Base-by-base conservation (phyloP, 352 stramenopile species). In the Phytopythium montanum region DNA sequence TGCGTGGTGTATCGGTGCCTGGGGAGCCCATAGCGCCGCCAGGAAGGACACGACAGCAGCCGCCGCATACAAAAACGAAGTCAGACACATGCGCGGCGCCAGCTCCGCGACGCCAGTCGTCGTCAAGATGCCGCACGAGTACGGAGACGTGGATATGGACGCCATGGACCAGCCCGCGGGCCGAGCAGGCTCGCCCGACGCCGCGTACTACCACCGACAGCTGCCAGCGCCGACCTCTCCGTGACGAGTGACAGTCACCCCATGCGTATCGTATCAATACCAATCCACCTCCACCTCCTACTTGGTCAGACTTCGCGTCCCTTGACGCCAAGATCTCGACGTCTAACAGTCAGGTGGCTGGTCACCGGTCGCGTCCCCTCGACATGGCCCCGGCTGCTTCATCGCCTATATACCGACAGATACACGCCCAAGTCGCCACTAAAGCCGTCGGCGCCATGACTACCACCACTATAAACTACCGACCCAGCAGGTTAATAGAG, bases 1-100 rank as follows among this genome's bases (percentile, higher is more conserved):
- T n/a, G 70, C 69, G 29, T 89, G 76, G 76, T 12, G 31, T n/a
- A 31, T 46, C 33, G 6, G 51, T 34, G n/a, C 33, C 16, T 56
- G 51, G 51, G 12, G 2, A 18, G 26, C 10, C 14, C 49, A 41
- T 6, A 5, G 29, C 48, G 1, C 48, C 16, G 26, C 14, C 18
- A 13, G 31, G 25, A 55, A 55, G 28, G 18, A 16, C 49, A 14
- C 25, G 21, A 5, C 19, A 16, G 49, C 45, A 5, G 13, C 14
- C 45, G 8, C 4, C 42, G 10, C 14, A 9, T 28, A 54, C 16
- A 54, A 54, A 29, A 3, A 28, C 1, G 49, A 55, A 2, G 49
- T 19, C 16, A 14, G 49, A 3, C 49, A n/a, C 28, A n/a, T 28
- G 49, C 49, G 29, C 18, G 49, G 28, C 1, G 28, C 28, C 49